Evolutionary conservation across 306 rosid genomes (phyloP).

Genomic region (Prinsepia uniflora): DNA sequence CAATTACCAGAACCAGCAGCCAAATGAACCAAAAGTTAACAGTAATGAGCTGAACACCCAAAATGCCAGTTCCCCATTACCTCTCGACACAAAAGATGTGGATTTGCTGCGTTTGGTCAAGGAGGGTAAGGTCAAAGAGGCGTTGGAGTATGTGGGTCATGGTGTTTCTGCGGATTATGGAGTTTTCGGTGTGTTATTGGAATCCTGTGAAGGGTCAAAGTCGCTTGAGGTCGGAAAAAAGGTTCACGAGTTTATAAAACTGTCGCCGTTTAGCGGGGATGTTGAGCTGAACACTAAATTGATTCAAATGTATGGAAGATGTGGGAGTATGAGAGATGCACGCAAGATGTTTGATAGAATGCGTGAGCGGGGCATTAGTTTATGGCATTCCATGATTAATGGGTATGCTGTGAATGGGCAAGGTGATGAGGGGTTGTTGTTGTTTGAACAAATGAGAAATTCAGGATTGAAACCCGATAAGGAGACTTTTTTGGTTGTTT

Average conservation of each 20-base stretch:
- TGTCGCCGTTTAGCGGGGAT: constrained; percentile 42
- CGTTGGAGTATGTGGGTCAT: constrained; percentile 47
- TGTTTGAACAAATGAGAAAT: constrained; percentile 55
- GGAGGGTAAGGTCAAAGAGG: constrained; percentile 61
- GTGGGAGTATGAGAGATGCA: constrained; percentile 67
- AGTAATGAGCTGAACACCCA: constrained; percentile 20
- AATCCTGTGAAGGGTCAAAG: constrained; percentile 42
- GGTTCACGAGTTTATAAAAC: constrained; percentile 49
- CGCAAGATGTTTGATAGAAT: constrained; percentile 72
- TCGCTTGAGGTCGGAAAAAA: constrained; percentile 46
- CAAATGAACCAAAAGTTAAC: constrained; percentile 30
- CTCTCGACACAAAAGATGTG: constrained; percentile 17
- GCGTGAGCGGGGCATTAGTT: constrained; percentile 39
- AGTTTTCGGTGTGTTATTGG: constrained; percentile 46
- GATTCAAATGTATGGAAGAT: constrained; percentile 43
- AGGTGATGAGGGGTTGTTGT: constrained; percentile 52
- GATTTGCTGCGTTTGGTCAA: constrained; percentile 51
- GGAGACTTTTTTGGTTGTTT: constrained; percentile 48
- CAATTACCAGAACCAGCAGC: constrained; percentile 14
- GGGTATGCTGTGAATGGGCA: constrained; percentile 51
- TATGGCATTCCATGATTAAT: constrained; percentile 67
- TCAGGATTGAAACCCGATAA: constrained; percentile 42
- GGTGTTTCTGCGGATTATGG: constrained; percentile 61
- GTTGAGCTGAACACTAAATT: constrained; percentile 45
- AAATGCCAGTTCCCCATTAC: constrained; percentile 24